Percentiles rank a stretch among this genome's conserved stretches.
Conservation (phyloP, 2,329 filamentous ascomycete genomes). For the Cordyceps cicadae region DNA sequence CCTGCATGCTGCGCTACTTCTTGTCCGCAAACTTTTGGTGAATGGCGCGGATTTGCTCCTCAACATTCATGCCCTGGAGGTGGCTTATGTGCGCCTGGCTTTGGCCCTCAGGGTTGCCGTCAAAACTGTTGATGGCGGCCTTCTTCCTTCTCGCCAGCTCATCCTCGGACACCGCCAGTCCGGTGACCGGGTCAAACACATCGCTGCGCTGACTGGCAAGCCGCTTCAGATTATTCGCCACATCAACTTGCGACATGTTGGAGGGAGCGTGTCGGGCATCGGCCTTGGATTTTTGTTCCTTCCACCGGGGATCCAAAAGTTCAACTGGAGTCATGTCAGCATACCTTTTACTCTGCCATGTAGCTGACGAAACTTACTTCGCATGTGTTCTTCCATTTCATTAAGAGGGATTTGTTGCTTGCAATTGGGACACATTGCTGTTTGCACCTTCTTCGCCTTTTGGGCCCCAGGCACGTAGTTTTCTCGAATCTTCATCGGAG, state of each 20-base stretch:
- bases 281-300: slow-evolving; percentile 85
- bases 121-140: slow-evolving; percentile 56
- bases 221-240: slow-evolving; percentile 92
- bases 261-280: slow-evolving; percentile 78
- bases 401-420: slow-evolving; percentile 78
- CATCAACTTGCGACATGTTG: slow-evolving; percentile 77
- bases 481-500: slow-evolving; percentile 80
- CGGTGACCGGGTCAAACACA: slow-evolving; percentile 70
- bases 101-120: slow-evolving; percentile 55
- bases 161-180: slow-evolving; percentile 62
- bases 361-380: slow-evolving; percentile 46
- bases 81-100: slow-evolving; percentile 45
- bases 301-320: slow-evolving; percentile 87
- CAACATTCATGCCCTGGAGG: slow-evolving; percentile 65
- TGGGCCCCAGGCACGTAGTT: slow-evolving; percentile 84
- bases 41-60: slow-evolving; percentile 70
- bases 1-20: slow-evolving; percentile 21
- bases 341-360: not conserved
- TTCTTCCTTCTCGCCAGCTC: slow-evolving; percentile 68
- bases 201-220: slow-evolving; percentile 81
- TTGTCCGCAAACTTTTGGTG: slow-evolving; percentile 44
- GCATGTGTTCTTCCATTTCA: slow-evolving; percentile 87
- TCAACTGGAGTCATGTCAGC: slow-evolving; percentile 57
- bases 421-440: slow-evolving; percentile 85
- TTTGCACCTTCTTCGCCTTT: slow-evolving; percentile 57